Evolutionary conservation across 2,329 filamentous ascomycete species (phyloP), one percentile per base, ranked within the genome.

Genomic region (Ascochyta viciae-villosae): DNA sequence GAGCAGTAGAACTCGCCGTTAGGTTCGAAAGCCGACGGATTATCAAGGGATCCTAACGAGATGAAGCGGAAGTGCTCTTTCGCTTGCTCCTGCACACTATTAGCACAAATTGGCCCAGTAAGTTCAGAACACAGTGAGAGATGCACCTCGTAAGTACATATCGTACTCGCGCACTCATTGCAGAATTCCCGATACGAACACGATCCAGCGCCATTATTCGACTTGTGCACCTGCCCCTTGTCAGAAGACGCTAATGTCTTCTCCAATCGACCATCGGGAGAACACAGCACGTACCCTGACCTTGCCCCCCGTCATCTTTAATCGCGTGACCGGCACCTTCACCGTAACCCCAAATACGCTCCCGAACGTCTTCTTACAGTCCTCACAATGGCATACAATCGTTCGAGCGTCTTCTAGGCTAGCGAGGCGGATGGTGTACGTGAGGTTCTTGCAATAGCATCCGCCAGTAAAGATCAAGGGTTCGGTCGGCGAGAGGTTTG

Each of bases 1-100:
- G 56, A 88, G 74, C 90, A 96, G 74, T 87, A 96, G 75, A 94
- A 92, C 57, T 89, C 86, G 7, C 90, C 90, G 68, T 87, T 71
- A 7, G 68, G 70, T 31, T 67, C 65, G 19, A 73, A 56, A 8
- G 59, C 59, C 10, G 62, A 53, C 1, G 64, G 57, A 19, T 71
- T 64, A 43, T 71, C 70, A 5, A 73, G 52, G 4, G 57, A 64
- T 1, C 70, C 70, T 1, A 66, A 52, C 7, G 51, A 37, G 31
- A 72, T 60, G 34, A 66, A 67, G 6, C 68, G 60, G 35, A 65
- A 72, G 23, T 60, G 37, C 4, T 50, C 40, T 43, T 71, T 68
- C 1, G 60, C 63, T 39, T 54, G 50, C 50, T 73, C 70, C 63
- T 70, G 41, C 33, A 41, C 4, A 7, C 3, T 9, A 26, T 57